Evolutionary conservation across 2,329 filamentous ascomycete genomes (phyloP), one percentile per base, ranked within the genome.

Genomic region (Bertia moriformis): DNA sequence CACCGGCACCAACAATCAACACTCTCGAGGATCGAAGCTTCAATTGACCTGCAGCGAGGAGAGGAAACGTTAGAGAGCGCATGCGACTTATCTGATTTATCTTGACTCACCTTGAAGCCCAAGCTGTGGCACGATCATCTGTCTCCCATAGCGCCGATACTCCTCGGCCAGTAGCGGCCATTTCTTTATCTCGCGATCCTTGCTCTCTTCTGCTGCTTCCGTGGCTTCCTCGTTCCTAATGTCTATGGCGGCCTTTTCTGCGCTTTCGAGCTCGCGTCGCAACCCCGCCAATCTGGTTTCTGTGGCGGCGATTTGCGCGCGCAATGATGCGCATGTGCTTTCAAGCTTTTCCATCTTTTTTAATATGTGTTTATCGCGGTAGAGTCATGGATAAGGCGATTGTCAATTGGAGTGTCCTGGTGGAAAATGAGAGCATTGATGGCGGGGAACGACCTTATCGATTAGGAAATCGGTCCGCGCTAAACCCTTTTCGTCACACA

Each of bases 141-240:
- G 89, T 29, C 89, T 70, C 4, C 85, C 87, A 61, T 96, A 96
- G 44, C 88, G 72, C 46, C 75, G 74, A 55, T 94, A 94, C 49
- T 95, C 87, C 4, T 81, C 72, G 14, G 66, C 61, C 3, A 61
- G 57, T 2, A 94, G 64, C 0, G 83, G 84, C 80, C 84, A 89
- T 45, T 62, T 71, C 60, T 61, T 12, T 27, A 32, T 14, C n/a
- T 27, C 38, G 24, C 18, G 37, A 14, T 14, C 39, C 19, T 27
- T 40, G 38, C 44, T 37, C 42, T 18, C 14, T 38, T 24, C 1
- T 41, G 38, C 13, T 42, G 39, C n/a, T 46, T 32, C 12, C 10
- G 32, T 18, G 10, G 10, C 17, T 10, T 48, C 38, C 18, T 49
- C 43, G 1, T 52, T 46, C 44, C 69, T 65, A 2, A 59, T 55